phyloP scores from a whole-genome alignment of 2,329 filamentous ascomycete species.

The Claviceps sp. region DNA sequence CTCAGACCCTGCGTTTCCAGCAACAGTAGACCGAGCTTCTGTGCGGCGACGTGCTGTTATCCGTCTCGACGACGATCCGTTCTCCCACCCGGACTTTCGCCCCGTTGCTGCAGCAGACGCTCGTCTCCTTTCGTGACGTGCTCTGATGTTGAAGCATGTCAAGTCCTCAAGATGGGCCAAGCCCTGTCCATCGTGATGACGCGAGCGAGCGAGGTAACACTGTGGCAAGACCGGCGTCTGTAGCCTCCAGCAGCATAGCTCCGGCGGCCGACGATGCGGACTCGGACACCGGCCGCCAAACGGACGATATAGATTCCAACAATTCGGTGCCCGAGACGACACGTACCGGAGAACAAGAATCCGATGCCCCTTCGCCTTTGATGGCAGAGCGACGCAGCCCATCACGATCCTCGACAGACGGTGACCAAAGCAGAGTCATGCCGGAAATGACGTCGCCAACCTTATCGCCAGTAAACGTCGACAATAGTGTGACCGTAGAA shows the following conservation, averaged over 20 bases:
- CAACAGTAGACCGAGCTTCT: background rate
- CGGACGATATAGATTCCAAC: background rate
- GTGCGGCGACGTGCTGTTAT: background rate
- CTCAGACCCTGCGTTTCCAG: background rate
- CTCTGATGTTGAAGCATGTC: constrained; percentile 20
- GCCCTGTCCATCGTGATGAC: constrained; percentile 7
- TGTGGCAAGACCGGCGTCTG: background rate
- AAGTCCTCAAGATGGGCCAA: constrained; percentile 16
- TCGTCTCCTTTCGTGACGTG: background rate
- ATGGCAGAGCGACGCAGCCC: background rate
- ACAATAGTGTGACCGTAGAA: background rate
- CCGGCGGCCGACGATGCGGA: background rate
- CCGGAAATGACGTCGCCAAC: background rate
- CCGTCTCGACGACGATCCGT: background rate
- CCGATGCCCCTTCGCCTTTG: background rate
- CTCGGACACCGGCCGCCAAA: background rate
- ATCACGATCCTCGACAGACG: background rate
- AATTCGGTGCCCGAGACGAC: background rate
- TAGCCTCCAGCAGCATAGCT: background rate
- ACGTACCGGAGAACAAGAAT: background rate
- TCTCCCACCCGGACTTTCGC: background rate
- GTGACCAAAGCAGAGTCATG: background rate
- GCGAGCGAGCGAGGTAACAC: background rate
- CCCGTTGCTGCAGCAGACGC: background rate
- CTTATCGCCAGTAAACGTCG: background rate